Base-by-base conservation (phyloP, 768 basidiomycete species). In the Boletus rubescentipes region DNA sequence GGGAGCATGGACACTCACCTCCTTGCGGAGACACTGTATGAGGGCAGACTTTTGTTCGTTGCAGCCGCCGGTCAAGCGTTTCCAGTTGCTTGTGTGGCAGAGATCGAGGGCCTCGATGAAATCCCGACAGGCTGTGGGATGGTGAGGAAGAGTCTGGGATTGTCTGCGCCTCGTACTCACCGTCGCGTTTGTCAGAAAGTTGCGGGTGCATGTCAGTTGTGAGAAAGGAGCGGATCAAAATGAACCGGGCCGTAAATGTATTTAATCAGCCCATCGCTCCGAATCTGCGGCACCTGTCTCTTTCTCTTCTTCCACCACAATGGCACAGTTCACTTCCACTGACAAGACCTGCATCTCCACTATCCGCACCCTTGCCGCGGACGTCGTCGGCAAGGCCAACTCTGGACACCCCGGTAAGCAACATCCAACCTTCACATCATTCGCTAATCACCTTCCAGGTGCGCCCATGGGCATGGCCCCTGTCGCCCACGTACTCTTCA, bases 381-480 rank as follows among this genome's bases (percentile, higher is more conserved):
- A 87, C 75, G 79, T 85, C 61, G 89, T 91, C 43, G 85, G 73
- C 60, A 90, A 92, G 75, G 89, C 93, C 65, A 96, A 96, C 83
- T 93, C 91, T 62, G 93, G 93, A 53, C 93, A 95, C 73, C 93
- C 91, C 57, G 92, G 92, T 60, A 18, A 51, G 46, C 11, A 5
- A n/a, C 20, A 11, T 39, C 38, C 14, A 10, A 10, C 30, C 16
- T 1, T 21, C 18, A 4, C 16, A 9, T 30, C 29, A 18, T 58
- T 64, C 40, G 44, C 40, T 49, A 44, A 60, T 55, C 44, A 34
- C 43, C 12, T 31, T 6, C 40, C 61, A 89, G 91, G 91, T 72
- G 94, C 94, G 38, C 93, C 93, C 26, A 88, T 96, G 92, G 93
- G 92, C 61, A 83, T 94, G 89, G 91, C 91, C 3, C 90, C 91